phyloP scores from a whole-genome alignment of 768 basidiomycete species.

The Exidia glandulosa region DNA sequence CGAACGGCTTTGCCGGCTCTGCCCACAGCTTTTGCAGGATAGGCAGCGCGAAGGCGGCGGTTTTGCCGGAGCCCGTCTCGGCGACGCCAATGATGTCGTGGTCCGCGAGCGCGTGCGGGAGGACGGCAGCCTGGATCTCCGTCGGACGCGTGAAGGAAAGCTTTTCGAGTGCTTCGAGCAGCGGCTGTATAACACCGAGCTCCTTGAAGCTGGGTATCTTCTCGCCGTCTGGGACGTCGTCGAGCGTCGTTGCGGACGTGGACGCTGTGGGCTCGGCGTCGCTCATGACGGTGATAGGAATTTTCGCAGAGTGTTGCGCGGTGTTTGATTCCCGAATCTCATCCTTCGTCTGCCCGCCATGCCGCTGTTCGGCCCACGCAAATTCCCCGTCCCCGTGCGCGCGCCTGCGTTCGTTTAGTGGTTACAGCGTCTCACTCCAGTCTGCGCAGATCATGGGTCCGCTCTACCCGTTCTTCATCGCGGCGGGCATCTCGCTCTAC shows the following conservation, averaged over 20 bases:
- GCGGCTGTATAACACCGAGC: slow-evolving; percentile 80
- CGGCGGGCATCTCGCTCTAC: slow-evolving; percentile 53
- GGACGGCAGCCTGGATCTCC: slow-evolving; percentile 74
- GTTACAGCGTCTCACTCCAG: slow-evolving; percentile 3
- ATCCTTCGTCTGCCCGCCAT: slow-evolving; percentile 21
- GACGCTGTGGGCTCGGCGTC: not conserved
- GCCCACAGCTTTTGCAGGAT: slow-evolving; percentile 96
- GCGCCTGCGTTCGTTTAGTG: slow-evolving; percentile 6
- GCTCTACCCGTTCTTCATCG: slow-evolving; percentile 71
- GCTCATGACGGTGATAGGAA: not conserved
- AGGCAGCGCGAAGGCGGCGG: slow-evolving; percentile 91
- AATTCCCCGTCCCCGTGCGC: slow-evolving; percentile 70
- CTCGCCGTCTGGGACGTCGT: not conserved
- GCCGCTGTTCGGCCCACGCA: slow-evolving; percentile 71
- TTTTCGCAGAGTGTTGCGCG: not conserved
- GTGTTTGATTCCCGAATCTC: not conserved
- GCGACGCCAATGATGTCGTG: slow-evolving; percentile 98
- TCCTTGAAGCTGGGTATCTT: slow-evolving; percentile 51
- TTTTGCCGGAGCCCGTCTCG: slow-evolving; percentile 94
- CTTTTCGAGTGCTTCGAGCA: slow-evolving; percentile 74
- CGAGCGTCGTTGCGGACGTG: slow-evolving; percentile 1
- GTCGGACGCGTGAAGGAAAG: slow-evolving; percentile 80
- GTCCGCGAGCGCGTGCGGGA: slow-evolving; percentile 83
- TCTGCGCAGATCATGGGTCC: slow-evolving; percentile 50
- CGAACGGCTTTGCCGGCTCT: slow-evolving; percentile 86